A percentile compares a stretch with the other conserved stretches of the same genome.
Evolutionary conservation across 2,329 filamentous ascomycete genomes (phyloP).

Genomic region (Dryadomyces quercivorus): DNA sequence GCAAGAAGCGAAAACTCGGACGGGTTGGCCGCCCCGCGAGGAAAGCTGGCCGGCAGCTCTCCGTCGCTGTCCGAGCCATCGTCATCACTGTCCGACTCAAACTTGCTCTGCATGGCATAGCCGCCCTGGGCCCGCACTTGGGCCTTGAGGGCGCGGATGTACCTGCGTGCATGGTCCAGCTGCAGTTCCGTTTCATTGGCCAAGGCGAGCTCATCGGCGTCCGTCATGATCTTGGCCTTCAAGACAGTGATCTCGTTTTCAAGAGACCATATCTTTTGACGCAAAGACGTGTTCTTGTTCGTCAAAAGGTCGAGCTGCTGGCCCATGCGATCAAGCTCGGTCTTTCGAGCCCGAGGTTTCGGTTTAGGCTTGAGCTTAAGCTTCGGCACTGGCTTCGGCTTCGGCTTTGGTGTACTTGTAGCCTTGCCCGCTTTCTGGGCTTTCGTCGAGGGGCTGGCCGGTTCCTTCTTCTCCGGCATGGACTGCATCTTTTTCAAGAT

Average conservation of each 20-base stretch:
- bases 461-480: too few species aligned
- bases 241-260: background rate
- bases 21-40: background rate
- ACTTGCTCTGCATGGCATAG: background rate
- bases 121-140: constrained; percentile 2
- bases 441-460: too few species aligned
- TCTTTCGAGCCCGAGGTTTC: background rate
- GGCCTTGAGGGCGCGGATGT: constrained; percentile 1
- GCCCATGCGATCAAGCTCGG: background rate
- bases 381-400: background rate
- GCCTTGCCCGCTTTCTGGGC: too few species aligned
- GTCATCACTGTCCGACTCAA: background rate
- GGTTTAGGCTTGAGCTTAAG: background rate
- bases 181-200: background rate
- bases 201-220: background rate
- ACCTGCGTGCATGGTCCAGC: background rate
- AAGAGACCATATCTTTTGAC: background rate
- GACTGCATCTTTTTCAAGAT: too few species aligned
- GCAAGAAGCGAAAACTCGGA: background rate
- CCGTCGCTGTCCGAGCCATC: background rate
- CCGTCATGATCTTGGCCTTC: background rate
- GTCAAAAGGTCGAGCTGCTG: background rate
- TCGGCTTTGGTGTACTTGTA: too few species aligned
- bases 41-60: background rate
- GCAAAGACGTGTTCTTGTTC: background rate